Evolutionary conservation across 331 rosid species (phyloP).

Genomic region (Ulmus americana): DNA sequence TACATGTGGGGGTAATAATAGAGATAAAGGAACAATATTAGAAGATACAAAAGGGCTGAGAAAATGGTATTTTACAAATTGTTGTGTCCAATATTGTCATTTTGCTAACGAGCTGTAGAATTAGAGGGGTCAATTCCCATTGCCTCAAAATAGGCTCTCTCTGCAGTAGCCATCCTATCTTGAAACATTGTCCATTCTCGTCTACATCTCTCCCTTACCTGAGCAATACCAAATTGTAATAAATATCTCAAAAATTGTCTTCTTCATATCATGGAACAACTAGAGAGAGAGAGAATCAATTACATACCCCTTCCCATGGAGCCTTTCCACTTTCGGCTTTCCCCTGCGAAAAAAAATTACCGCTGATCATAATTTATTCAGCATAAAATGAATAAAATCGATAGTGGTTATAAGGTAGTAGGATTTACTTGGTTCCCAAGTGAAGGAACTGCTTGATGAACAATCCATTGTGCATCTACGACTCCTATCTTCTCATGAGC

Average conservation of each 20-base stretch:
- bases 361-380: not conserved
- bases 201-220: constrained; percentile 78
- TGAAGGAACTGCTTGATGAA: constrained; percentile 80
- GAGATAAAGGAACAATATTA: not conserved
- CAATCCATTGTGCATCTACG: constrained; percentile 78
- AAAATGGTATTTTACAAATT: not conserved
- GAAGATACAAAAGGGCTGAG: not conserved
- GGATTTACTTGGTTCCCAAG: constrained; percentile 68
- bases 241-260: not conserved
- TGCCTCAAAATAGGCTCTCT: constrained; percentile 40
- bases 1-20: not conserved
- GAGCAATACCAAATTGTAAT: constrained; percentile 11
- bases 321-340: constrained; percentile 50
- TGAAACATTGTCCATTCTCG: constrained; percentile 74
- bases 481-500: constrained; percentile 84
- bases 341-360: constrained; percentile 44
- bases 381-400: constrained; percentile 5
- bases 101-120: constrained; percentile 30
- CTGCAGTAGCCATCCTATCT: constrained; percentile 61
- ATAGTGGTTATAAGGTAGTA: not conserved
- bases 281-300: not conserved
- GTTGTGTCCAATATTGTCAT: not conserved
- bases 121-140: constrained; percentile 33
- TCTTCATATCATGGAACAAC: not conserved
- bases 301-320: constrained; percentile 90